Conservation (phyloP, 2,329 filamentous ascomycete species). For the Talaromyces islandicus region DNA sequence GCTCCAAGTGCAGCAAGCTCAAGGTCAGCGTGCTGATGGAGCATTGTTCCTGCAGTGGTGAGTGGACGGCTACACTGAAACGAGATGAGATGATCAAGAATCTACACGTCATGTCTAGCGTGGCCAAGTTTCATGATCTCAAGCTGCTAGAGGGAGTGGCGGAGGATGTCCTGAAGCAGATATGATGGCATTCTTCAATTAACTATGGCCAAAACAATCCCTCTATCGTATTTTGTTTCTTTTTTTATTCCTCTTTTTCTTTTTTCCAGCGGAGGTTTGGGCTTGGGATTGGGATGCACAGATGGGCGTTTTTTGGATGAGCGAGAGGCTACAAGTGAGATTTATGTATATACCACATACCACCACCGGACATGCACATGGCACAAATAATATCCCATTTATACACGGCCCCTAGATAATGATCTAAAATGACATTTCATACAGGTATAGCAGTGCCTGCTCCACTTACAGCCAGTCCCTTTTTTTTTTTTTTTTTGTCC, state of each 20-base stretch:
- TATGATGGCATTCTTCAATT: constrained; percentile 20
- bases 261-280: not conserved
- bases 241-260: not conserved
- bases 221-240: not conserved
- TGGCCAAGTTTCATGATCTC: constrained; percentile 73
- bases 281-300: not conserved
- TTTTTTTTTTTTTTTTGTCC: not conserved
- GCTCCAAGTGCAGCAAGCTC: constrained; percentile 60
- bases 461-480: not conserved
- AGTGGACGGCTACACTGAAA: constrained; percentile 69
- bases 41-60: constrained; percentile 87
- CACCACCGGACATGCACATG: not conserved
- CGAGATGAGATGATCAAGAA: constrained; percentile 59
- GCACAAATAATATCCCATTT: not conserved
- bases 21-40: constrained; percentile 92
- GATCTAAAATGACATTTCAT: not conserved
- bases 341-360: not conserved
- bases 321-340: not conserved
- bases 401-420: not conserved
- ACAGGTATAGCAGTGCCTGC: not conserved
- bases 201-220: not conserved
- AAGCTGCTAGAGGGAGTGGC: constrained; percentile 75
- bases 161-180: constrained; percentile 51
- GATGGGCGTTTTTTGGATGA: not conserved
- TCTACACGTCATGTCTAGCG: constrained; percentile 65